These are phyloP conservation scores for Kwoniella heveanensis DNA, from an alignment of 768 basidiomycete species.

Conservation along the genomic window DNA sequence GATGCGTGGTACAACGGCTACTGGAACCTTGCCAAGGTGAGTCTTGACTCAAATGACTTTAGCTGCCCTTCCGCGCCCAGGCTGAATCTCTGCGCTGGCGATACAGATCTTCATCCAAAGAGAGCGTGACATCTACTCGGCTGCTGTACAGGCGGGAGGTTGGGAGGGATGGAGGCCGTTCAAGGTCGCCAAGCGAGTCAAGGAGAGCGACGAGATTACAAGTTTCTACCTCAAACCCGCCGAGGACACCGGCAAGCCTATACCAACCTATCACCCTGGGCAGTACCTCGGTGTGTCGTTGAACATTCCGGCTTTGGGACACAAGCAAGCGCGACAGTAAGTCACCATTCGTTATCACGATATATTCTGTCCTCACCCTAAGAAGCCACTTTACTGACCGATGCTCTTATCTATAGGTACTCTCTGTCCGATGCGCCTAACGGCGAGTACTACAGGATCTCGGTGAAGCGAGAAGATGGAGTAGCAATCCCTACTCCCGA, in stretches of 20 bases:
- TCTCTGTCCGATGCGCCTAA: conserved; percentile 26
- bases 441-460: conserved; percentile 29
- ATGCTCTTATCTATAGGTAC: conserved; percentile 9
- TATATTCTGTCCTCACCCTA: no score
- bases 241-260: conserved; percentile 10
- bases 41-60: neutral
- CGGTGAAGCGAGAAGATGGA: conserved; percentile 25
- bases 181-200: conserved; percentile 18
- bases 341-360: neutral
- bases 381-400: no score
- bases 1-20: conserved; percentile 40
- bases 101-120: conserved; percentile 28
- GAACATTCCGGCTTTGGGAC: conserved; percentile 18
- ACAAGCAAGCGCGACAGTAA: conserved; percentile 31
- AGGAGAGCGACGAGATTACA: conserved; percentile 32
- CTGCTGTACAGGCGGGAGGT: conserved; percentile 16
- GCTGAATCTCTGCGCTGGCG: no score
- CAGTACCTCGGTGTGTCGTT: conserved; percentile 32
- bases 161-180: conserved; percentile 32
- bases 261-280: conserved; percentile 23
- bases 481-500: conserved; percentile 8
- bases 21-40: conserved; percentile 25
- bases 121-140: conserved; percentile 22
- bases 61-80: no score
- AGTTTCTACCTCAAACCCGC: conserved; percentile 29